phyloP scores from a whole-genome alignment of 2,329 filamentous ascomycete species.

The Botrytis porri region DNA sequence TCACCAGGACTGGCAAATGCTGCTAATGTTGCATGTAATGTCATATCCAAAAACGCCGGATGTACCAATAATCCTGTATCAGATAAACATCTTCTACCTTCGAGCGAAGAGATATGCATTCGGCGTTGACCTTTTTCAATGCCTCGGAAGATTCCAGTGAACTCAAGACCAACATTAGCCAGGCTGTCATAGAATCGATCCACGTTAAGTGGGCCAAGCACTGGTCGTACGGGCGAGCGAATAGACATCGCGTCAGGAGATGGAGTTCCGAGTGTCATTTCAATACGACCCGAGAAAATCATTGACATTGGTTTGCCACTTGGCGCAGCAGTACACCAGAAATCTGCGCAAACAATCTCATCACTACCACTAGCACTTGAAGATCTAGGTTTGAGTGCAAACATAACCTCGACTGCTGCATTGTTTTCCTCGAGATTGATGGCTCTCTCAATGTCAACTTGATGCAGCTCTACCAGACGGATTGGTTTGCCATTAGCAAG shows the following conservation, averaged over 20 bases:
- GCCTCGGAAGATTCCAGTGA: constrained; percentile 23
- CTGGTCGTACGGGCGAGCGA: not conserved
- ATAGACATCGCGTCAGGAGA: not conserved
- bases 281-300: constrained; percentile 11
- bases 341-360: not conserved
- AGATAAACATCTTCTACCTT: not conserved
- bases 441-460: constrained; percentile 24
- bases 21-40: constrained; percentile 51
- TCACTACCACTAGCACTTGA: not conserved
- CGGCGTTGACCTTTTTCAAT: constrained; percentile 22
- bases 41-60: constrained; percentile 53
- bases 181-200: constrained; percentile 28
- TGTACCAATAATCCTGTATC: constrained; percentile 42
- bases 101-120: constrained; percentile 19
- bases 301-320: constrained; percentile 5
- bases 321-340: constrained; percentile 14
- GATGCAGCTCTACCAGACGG: constrained; percentile 32
- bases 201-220: constrained; percentile 15
- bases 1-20: constrained; percentile 29
- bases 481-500: constrained; percentile 16
- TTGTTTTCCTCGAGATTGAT: constrained; percentile 26
- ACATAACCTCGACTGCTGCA: constrained; percentile 24
- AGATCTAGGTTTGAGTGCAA: constrained; percentile 15
- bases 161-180: constrained; percentile 25
- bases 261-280: constrained; percentile 17